A percentile compares a stretch with the other conserved stretches of the same genome.
Evolutionary conservation across 345 rosid species (phyloP).

Genomic region (Gossypium mustelinum): DNA sequence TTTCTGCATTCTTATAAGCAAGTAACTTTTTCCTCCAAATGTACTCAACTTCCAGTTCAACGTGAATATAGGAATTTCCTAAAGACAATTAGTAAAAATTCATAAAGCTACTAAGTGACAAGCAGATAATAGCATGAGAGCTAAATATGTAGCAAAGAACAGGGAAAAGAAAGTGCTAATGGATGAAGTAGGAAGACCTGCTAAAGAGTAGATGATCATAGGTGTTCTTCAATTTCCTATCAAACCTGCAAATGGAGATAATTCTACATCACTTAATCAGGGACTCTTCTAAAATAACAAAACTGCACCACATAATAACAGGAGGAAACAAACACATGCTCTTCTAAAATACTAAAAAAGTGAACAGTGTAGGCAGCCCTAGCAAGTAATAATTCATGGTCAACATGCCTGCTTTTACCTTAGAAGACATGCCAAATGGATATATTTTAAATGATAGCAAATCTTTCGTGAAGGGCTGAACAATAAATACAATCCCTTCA

Average conservation of each 20-base stretch:
- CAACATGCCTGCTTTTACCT: neutral
- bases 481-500: neutral
- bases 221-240: constrained; percentile 80
- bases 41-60: neutral
- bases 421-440: neutral
- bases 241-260: constrained; percentile 64
- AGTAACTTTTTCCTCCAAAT: neutral
- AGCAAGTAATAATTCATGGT: neutral
- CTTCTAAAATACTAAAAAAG: neutral
- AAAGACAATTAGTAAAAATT: neutral
- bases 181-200: constrained; percentile 46
- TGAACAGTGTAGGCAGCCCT: neutral
- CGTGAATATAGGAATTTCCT: neutral
- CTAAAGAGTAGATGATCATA: constrained; percentile 92
- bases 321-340: neutral
- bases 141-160: neutral
- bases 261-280: neutral
- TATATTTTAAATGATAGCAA: neutral
- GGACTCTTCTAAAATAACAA: neutral
- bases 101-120: neutral
- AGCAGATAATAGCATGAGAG: constrained; percentile 1
- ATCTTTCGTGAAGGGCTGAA: neutral
- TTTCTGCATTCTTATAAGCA: neutral
- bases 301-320: neutral
- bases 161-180: neutral